These are phyloP conservation scores for Kluyveromyces nonfermentans DNA, from an alignment of 805 yeast genomes.

Conservation along the genomic window DNA sequence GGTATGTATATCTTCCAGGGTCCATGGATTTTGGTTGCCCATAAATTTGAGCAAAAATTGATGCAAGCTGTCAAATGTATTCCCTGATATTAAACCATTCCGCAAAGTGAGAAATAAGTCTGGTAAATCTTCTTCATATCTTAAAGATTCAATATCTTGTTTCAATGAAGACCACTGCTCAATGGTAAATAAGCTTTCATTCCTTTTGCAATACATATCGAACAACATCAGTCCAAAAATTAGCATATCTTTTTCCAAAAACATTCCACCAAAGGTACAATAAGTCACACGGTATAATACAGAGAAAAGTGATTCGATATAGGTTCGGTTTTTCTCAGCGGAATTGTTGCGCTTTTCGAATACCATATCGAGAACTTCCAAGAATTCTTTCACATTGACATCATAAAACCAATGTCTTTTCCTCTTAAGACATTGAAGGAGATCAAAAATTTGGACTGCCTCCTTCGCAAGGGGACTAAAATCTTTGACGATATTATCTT, in stretches of 20 bases:
- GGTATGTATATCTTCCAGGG: conserved; percentile 11
- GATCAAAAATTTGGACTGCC: conserved; percentile 40
- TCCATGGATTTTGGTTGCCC: conserved; percentile 19
- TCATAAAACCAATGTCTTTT: conserved; percentile 46
- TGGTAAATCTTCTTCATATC: background rate
- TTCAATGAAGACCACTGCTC: background rate
- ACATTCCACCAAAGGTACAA: conserved; percentile 37
- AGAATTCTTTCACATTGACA: conserved; percentile 42
- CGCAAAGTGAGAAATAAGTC: background rate
- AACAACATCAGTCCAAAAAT: conserved; percentile 36
- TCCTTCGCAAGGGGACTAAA: conserved; percentile 49
- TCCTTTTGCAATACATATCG: conserved; percentile 10
- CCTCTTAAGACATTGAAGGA: conserved; percentile 35
- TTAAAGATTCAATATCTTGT: background rate
- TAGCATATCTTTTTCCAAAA: conserved; percentile 37
- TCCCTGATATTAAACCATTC: background rate
- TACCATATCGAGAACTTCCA: conserved; percentile 29
- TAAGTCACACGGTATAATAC: conserved; percentile 40
- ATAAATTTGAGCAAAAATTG: conserved; percentile 15
- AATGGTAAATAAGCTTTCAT: background rate
- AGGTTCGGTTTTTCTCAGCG: conserved; percentile 8
- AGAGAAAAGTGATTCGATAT: conserved; percentile 28
- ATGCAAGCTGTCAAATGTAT: conserved; percentile 1
- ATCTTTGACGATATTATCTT: conserved; percentile 38
- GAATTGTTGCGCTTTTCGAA: conserved; percentile 9